Evolutionary conservation across 345 rosid genomes (phyloP).

Genomic region (Tarenaya hassleriana): DNA sequence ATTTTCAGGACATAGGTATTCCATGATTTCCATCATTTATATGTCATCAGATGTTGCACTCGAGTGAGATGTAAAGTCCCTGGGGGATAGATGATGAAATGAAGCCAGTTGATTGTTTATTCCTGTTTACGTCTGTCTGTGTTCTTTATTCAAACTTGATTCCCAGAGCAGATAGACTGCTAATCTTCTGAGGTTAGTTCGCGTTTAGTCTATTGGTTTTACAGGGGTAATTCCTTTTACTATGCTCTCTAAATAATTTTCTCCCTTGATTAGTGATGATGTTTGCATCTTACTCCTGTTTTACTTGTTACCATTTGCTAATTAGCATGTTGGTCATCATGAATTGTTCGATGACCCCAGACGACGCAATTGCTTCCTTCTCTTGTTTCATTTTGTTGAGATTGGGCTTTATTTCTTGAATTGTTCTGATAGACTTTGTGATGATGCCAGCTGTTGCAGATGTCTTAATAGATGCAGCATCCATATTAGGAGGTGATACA

Average conservation of each 20-base stretch:
- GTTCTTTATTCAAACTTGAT: slow-evolving; percentile 15
- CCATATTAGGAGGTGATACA: slow-evolving; percentile 85
- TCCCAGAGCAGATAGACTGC: slow-evolving; percentile 17
- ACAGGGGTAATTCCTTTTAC: slow-evolving; percentile 9
- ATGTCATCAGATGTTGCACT: too few species aligned
- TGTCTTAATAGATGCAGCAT: slow-evolving; percentile 84
- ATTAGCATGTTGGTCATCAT: too few species aligned
- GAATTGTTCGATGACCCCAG: too few species aligned
- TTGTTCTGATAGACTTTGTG: slow-evolving; percentile 35
- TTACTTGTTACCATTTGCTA: too few species aligned
- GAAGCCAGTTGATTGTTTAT: not conserved
- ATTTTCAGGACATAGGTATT: too few species aligned
- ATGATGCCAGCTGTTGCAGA: slow-evolving; percentile 88
- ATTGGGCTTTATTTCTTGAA: slow-evolving; percentile 13
- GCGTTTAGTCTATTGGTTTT: slow-evolving; percentile 12
- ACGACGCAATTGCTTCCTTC: slow-evolving; percentile 2
- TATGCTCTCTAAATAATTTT: slow-evolving; percentile 2
- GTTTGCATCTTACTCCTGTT: too few species aligned
- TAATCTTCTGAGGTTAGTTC: slow-evolving; percentile 13
- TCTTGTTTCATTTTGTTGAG: slow-evolving; percentile 14
- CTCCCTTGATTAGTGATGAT: not conserved
- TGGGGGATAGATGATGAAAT: too few species aligned
- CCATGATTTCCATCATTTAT: too few species aligned
- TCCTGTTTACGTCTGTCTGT: not conserved
- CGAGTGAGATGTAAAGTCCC: too few species aligned